These are phyloP conservation scores for Lipomyces kockii DNA, from an alignment of 805 yeast species.

Conservation along the genomic window DNA sequence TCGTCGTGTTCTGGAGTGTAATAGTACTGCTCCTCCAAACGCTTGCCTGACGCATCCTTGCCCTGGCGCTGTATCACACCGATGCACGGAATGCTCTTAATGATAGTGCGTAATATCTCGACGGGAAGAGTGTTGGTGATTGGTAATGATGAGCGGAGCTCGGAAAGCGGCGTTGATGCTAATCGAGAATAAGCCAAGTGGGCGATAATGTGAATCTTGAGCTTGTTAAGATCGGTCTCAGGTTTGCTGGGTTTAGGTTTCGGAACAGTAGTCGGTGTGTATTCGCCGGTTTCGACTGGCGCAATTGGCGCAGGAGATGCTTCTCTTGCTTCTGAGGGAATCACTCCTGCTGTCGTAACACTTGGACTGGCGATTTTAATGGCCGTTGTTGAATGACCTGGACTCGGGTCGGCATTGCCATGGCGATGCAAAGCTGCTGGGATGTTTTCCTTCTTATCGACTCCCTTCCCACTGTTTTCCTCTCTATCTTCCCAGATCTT, in stretches of 20 bases:
- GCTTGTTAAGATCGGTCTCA: slow-evolving; percentile 44
- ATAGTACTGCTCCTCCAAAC: slow-evolving; percentile 90
- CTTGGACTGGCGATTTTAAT: neutral
- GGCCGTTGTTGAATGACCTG: neutral
- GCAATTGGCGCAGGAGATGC: neutral
- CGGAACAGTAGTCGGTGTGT: neutral
- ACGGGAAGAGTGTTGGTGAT: slow-evolving; percentile 42
- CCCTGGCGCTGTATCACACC: slow-evolving; percentile 91
- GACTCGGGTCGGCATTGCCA: too few relatives aligned
- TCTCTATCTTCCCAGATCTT: slow-evolving; percentile 27
- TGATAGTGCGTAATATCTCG: slow-evolving; percentile 51
- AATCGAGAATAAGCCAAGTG: slow-evolving; percentile 89
- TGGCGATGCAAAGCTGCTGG: neutral
- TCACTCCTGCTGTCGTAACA: neutral
- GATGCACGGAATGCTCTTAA: slow-evolving; percentile 59
- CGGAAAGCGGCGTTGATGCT: slow-evolving; percentile 83
- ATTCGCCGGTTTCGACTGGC: neutral
- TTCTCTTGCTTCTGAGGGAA: neutral
- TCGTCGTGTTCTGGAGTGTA: slow-evolving; percentile 82
- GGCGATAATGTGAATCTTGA: slow-evolving; percentile 72
- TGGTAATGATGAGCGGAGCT: slow-evolving; percentile 62
- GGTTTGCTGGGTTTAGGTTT: neutral
- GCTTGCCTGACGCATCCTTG: slow-evolving; percentile 96
- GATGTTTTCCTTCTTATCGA: slow-evolving; percentile 15
- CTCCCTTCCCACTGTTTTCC: neutral